Base-by-base conservation (phyloP, 805 yeast species). In the Yueomyces sp. region DNA sequence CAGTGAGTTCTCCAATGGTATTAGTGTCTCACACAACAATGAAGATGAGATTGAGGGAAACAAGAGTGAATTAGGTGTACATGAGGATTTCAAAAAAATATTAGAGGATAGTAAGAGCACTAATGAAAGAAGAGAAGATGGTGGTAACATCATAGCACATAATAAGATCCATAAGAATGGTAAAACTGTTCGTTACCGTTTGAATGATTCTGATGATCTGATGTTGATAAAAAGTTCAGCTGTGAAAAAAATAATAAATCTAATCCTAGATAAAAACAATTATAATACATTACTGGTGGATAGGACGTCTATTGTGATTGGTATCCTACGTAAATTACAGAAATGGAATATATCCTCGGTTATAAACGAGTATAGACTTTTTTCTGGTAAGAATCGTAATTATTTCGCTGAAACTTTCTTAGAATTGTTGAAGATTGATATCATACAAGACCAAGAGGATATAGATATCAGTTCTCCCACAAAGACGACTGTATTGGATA, bases 271-370 rank as follows among this genome's bases (percentile, higher is more conserved):
- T 56, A 62, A 55, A 32, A 65, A 72, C 28, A 67, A 80, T 50
- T 79, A 81, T 53, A 87, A 87, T 42, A 59, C 84, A 4, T 65
- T 90, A 39, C 60, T 90, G 11, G 77, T 92, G 27, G 97, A 92
- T 56, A 74, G 82, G 36, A 79, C 88, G 5, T 80, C 82, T 46
- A 76, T 92, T 9, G 70, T 88, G 26, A 75, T 86, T 8, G 96
- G 96, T 0, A 68, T 88, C 2, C 63, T 92, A 33, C 68, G 98
- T 42, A 79, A 81, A 57, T 68, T 88, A 37, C 92, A 85, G 61
- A 82, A 82, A 62, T 90, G 96, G 97, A 81, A 79, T 52, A 81
- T 82, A 56, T 77, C 88, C 28, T 80, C 94, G 26, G 77, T 90
- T 4, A 73, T 87, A 27, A 81, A 81, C 52, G 97, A 90, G 59